phyloP scores from a whole-genome alignment of 1,284 basidiomycete genomes.

The Cryptococcus jaspeensis region DNA sequence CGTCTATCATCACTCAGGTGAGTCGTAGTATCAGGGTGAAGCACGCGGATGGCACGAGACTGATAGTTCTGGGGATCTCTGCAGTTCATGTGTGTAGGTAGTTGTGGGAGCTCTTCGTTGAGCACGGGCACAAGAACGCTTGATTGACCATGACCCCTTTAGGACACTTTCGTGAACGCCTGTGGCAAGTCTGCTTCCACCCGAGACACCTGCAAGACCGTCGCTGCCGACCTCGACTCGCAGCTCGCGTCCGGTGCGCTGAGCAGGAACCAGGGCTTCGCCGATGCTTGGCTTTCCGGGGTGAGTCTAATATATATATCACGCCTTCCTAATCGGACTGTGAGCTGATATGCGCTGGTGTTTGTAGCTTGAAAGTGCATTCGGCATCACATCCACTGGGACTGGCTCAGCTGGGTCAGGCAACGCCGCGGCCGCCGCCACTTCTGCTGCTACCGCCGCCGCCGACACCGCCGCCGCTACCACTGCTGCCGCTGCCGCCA shows the following conservation, averaged over 20 bases:
- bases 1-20: slow-evolving; percentile 56
- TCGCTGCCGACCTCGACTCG: slow-evolving; percentile 27
- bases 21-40: no score
- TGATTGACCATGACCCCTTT: no score
- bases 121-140: no score
- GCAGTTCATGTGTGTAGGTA: no score
- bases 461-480: slow-evolving; percentile 18
- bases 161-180: slow-evolving; percentile 42
- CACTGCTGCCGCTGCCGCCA: slow-evolving; percentile 18
- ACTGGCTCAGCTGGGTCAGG: slow-evolving; percentile 13
- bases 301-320: slow-evolving; percentile 13
- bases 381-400: slow-evolving; percentile 27
- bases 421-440: slow-evolving; percentile 18
- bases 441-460: slow-evolving; percentile 25
- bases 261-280: slow-evolving; percentile 27
- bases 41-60: no score
- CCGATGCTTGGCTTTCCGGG: slow-evolving; percentile 37
- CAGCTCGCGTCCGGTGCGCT: slow-evolving; percentile 24
- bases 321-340: no score
- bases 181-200: slow-evolving; percentile 37
- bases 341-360: neutral
- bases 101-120: no score
- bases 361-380: slow-evolving; percentile 29
- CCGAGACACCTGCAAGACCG: slow-evolving; percentile 21
- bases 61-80: no score